These are phyloP conservation scores for Colletotrichum simmondsii DNA, from an alignment of 2,329 filamentous ascomycete genomes.

Conservation along the genomic window DNA sequence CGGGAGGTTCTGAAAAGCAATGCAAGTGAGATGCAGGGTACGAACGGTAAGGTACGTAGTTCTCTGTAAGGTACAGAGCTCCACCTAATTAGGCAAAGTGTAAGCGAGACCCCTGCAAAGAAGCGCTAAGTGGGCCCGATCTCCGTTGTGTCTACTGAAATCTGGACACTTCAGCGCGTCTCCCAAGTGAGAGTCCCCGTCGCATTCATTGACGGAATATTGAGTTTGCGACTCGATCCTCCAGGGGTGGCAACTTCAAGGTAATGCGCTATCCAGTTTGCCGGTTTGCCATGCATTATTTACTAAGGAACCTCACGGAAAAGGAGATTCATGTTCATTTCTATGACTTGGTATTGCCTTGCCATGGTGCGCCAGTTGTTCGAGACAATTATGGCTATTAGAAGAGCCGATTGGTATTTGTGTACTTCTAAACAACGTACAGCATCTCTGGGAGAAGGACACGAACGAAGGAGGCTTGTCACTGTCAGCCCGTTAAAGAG, in stretches of 20 bases:
- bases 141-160: slow-evolving; percentile 48
- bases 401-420: background rate
- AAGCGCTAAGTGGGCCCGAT: background rate
- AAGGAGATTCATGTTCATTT: background rate
- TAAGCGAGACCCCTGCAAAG: background rate
- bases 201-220: slow-evolving; percentile 5
- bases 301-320: background rate
- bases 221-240: background rate
- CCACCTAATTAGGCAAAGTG: background rate
- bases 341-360: background rate
- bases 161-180: slow-evolving; percentile 6
- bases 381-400: background rate
- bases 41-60: background rate
- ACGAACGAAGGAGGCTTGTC: slow-evolving; percentile 1
- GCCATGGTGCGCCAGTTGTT: background rate
- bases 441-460: background rate
- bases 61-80: background rate
- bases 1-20: background rate
- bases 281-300: background rate
- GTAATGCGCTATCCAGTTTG: background rate
- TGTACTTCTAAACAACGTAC: background rate
- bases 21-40: background rate
- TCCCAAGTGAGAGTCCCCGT: background rate
- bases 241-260: background rate
- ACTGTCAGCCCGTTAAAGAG: slow-evolving; percentile 19